phyloP scores from a whole-genome alignment of 2,329 filamentous ascomycete species.

The Mycosphaerelloides madeirae region DNA sequence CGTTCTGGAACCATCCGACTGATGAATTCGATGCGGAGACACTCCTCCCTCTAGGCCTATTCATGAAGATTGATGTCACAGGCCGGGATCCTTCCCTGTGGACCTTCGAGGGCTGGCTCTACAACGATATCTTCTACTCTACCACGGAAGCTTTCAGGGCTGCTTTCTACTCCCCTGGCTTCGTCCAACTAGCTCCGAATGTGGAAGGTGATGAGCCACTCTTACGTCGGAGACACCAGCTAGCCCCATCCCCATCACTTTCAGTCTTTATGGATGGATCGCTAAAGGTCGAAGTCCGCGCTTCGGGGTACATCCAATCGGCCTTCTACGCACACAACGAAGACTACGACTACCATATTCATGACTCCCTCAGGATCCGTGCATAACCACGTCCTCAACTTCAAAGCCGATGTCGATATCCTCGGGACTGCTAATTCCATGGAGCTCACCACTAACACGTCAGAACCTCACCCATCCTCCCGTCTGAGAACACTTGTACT shows the following conservation, averaged over 20 bases:
- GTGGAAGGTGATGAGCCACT: conserved; percentile 48
- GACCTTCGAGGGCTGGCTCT: conserved; percentile 51
- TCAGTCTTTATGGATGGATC: conserved; percentile 50
- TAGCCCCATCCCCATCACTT: too few relatives aligned
- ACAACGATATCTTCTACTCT: conserved; percentile 51
- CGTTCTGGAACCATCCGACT: conserved; percentile 40
- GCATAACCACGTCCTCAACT: conserved; percentile 55
- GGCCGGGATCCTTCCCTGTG: conserved; percentile 50
- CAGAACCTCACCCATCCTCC: too few relatives aligned
- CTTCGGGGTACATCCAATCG: conserved; percentile 52
- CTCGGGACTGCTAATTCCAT: too few relatives aligned
- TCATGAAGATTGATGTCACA: conserved; percentile 44
- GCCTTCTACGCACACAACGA: conserved; percentile 44
- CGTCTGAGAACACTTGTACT: too few relatives aligned
- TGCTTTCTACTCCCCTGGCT: conserved; percentile 41
- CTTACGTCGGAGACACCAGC: too few relatives aligned
- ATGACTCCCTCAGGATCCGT: conserved; percentile 47
- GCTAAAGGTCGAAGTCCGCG: conserved; percentile 48
- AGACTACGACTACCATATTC: conserved; percentile 49
- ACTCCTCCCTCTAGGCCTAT: conserved; percentile 44
- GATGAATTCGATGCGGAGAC: conserved; percentile 41
- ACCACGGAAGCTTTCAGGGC: conserved; percentile 46
- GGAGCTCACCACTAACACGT: too few relatives aligned
- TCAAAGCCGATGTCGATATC: too few relatives aligned
- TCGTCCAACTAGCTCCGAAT: conserved; percentile 46